A percentile compares a stretch with the other conserved stretches of the same genome.
These are phyloP conservation scores for Sporodiniella umbellata DNA, from an alignment of 371 early-diverging fungal genomes.

Conservation along the genomic window DNA sequence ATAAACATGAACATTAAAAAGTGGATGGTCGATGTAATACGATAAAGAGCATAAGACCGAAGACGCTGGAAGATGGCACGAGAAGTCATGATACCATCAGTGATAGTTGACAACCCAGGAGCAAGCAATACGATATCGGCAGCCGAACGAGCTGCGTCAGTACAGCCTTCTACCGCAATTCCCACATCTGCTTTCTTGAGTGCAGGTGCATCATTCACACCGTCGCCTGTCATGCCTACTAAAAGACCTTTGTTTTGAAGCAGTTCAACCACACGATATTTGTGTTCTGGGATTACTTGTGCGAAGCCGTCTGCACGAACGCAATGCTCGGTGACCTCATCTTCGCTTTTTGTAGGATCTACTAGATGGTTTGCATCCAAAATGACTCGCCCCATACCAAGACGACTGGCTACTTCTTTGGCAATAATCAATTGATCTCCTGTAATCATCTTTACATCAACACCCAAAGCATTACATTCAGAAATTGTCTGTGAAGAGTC, in stretches of 20 bases:
- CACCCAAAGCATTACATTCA: conserved; percentile 66
- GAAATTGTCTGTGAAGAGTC: conserved; percentile 63
- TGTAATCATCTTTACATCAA: conserved; percentile 88
- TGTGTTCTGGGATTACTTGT: conserved; percentile 96
- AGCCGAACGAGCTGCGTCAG: conserved; percentile 95
- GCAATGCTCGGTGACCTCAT: conserved; percentile 79
- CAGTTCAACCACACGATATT: conserved; percentile 88
- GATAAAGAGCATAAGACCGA: conserved; percentile 89
- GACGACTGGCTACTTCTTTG: conserved; percentile 82
- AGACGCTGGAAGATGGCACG: conserved; percentile 93
- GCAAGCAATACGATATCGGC: conserved; percentile 92
- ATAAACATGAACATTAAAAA: conserved; percentile 92
- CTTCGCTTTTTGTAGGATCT: conserved; percentile 81
- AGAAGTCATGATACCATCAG: conserved; percentile 79
- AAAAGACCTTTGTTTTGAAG: conserved; percentile 66
- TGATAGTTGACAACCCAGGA: conserved; percentile 85
- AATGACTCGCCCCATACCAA: conserved; percentile 80
- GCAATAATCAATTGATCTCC: conserved; percentile 91
- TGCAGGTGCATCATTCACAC: conserved; percentile 75
- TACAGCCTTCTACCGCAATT: conserved; percentile 85
- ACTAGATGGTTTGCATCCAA: conserved; percentile 72
- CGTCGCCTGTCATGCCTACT: conserved; percentile 81
- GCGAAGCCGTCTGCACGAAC: conserved; percentile 93
- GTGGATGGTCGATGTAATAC: conserved; percentile 92
- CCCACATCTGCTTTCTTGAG: conserved; percentile 88